These are phyloP conservation scores for Aureobasidium sp. DNA, from an alignment of 2,329 filamentous ascomycete genomes.

Conservation along the genomic window DNA sequence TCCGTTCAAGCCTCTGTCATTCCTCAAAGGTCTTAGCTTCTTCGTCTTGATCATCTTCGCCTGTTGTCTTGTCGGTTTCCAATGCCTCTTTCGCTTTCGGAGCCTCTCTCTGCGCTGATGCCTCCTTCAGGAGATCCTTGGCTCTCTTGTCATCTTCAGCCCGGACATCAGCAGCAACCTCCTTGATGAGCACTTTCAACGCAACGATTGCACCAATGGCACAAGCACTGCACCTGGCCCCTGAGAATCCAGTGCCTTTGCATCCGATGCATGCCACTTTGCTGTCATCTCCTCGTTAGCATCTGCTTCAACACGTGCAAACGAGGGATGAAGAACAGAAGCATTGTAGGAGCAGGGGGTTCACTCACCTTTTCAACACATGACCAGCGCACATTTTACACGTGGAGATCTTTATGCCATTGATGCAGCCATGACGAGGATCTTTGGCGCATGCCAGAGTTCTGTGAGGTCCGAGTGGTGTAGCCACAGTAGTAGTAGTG, in stretches of 20 bases:
- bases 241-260: not conserved
- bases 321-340: not conserved
- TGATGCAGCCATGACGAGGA: constrained; percentile 1
- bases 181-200: not conserved
- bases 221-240: not conserved
- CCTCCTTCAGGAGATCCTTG: not conserved
- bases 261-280: not conserved
- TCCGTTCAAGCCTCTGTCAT: no score
- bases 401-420: not conserved
- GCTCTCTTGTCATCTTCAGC: not conserved
- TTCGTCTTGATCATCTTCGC: not conserved
- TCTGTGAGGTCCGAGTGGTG: not conserved
- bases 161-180: not conserved
- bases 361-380: not conserved
- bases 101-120: no score
- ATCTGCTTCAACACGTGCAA: not conserved
- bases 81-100: not conserved
- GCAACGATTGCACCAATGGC: not conserved
- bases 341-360: not conserved
- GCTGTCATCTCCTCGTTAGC: not conserved
- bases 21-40: not conserved
- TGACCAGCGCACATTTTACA: constrained; percentile 1
- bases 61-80: not conserved
- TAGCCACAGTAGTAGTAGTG: not conserved
- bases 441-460: not conserved